A percentile compares a stretch with the other conserved stretches of the same genome.
Evolutionary conservation across 2,329 filamentous ascomycete species (phyloP).

Genomic region (Endothia cerciana): DNA sequence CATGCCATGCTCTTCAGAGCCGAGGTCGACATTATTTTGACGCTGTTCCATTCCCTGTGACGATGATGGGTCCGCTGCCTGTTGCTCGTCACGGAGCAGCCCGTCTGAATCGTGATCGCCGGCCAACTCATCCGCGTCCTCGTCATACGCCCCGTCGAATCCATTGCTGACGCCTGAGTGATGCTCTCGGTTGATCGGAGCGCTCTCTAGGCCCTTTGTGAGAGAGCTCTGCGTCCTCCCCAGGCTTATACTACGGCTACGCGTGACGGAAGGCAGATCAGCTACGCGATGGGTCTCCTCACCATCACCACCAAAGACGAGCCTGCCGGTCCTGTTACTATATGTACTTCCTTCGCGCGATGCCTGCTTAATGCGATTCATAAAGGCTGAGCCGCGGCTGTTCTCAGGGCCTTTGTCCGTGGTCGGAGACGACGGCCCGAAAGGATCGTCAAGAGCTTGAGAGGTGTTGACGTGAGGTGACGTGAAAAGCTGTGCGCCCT

Average conservation of each 20-base stretch:
- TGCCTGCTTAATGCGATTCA: slow-evolving; percentile 26
- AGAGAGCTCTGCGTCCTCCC: not conserved
- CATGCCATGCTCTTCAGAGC: not conserved
- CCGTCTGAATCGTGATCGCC: slow-evolving; percentile 29
- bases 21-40: not conserved
- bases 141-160: slow-evolving; percentile 33
- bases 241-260: not conserved
- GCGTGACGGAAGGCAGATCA: not conserved
- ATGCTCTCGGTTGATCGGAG: not conserved
- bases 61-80: slow-evolving; percentile 29
- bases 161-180: not conserved
- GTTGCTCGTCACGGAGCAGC: slow-evolving; percentile 27
- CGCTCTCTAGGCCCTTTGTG: not conserved
- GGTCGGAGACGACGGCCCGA: slow-evolving; percentile 25
- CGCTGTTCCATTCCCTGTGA: slow-evolving; percentile 9
- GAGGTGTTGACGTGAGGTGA: slow-evolving; percentile 34
- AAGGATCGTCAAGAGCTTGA: slow-evolving; percentile 27
- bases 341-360: slow-evolving; percentile 25
- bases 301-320: slow-evolving; percentile 18
- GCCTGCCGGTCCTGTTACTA: slow-evolving; percentile 20
- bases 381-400: slow-evolving; percentile 28
- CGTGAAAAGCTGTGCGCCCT: slow-evolving; percentile 35
- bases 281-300: slow-evolving; percentile 18
- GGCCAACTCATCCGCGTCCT: slow-evolving; percentile 28
- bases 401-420: slow-evolving; percentile 18